Evolutionary conservation across 2,329 filamentous ascomycete genomes (phyloP), one percentile per base, ranked within the genome.

Genomic region (Fusarium graminum): DNA sequence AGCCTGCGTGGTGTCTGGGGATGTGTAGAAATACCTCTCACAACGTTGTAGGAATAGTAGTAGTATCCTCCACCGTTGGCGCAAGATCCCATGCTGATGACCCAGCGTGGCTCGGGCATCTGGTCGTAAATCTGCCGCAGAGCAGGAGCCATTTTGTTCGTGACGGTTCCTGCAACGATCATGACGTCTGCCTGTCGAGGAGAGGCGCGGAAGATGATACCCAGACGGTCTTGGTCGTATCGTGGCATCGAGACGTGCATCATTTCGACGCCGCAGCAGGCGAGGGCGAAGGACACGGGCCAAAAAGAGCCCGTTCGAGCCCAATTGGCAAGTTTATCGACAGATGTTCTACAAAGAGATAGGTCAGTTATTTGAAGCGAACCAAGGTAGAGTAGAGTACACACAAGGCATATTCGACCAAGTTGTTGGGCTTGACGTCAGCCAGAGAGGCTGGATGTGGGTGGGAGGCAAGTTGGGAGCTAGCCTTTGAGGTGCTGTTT

Each of bases 51-150:
- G 73, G 86, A 89, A 77, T 91, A 91, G 75, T 92, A 89, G 76
- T 92, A 92, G 76, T 92, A 91, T 14, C 89, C 89, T 56, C 89
- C 89, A 22, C 89, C 88, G 73, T 91, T 91, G 26, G 89, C 88
- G 73, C 89, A 91, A 55, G 84, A 88, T 8, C 89, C 89, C 88
- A 91, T 91, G 69, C 86, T 89, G 67, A 91, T 86, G 22, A 83
- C 78, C 86, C 86, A 89, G 62, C 82, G 78, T 0, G 87, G 87
- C 25, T 90, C 87, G 0, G 88, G 87, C 87, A 90, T 90, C 75
- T 90, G 88, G 65, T 90, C 88, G 73, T 90, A 90, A 36, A 88
- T 82, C 71, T 87, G 85, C 66, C 88, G 80, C 56, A 90, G 75
- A 4, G 88, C 88, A 0, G 87, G 85, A 0, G 85, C 86, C 87